Evolutionary conservation across 208 protist species (phyloP), one percentile per base, ranked within the genome.

Genomic region (Leishmania tropica): DNA sequence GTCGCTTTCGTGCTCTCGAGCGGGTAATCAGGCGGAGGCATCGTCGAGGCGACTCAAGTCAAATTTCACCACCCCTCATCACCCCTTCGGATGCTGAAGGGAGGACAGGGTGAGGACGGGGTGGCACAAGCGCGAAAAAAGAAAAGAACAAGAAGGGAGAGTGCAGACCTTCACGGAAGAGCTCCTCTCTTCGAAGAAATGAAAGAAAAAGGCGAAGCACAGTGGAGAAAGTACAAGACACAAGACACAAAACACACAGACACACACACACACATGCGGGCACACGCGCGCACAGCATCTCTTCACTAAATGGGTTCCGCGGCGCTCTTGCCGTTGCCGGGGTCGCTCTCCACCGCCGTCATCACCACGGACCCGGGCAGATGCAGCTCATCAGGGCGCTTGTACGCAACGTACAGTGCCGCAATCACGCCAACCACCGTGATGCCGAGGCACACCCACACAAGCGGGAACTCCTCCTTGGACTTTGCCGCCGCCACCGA

Each of bases 381-480:
- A 65, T 91, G 77, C 54, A 94, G 78, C 83, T 91, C 84, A 64
- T 87, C 83, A 7, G 91, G 91, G 58, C 91, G 91, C 76, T 81
- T 88, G 83, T 91, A 89, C 42, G 86, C 91, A 68, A 90, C 83
- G 74, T 84, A 88, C 56, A 92, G 79, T 0, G 81, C 89, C 47
- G 87, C 76, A 65, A 83, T 83, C 79, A 89, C 79, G 64, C 90
- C 88, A 15, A 81, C 87, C 5, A 92, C 82, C 40, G 88, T 92
- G 82, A 94, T 88, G 79, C 88, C 88, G 45, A 94, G 84, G 83
- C 90, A 94, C 76, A 91, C 81, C 86, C 87, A 94, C 64, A 94
- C 83, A 5, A 93, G 85, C 56, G 90, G 88, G 75, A 92, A 92
- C 78, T 91, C 83, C 58, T 90, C 86, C 68, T 89, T 88, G 54